phyloP scores from a whole-genome alignment of 106 monocot species.

The Posidonia australis region DNA sequence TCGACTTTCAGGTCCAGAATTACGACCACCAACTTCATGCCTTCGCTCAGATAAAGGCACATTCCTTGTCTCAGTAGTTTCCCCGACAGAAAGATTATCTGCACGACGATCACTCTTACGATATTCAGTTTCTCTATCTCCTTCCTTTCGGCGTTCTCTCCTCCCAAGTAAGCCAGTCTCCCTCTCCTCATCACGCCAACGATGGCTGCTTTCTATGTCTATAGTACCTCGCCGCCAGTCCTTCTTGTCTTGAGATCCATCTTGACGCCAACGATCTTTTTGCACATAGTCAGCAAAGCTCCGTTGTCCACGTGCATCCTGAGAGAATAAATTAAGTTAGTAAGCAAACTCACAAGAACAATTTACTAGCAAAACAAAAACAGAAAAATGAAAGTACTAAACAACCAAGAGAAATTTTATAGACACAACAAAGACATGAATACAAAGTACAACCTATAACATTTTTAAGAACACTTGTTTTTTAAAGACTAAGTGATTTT shows the following conservation, averaged over 20 bases:
- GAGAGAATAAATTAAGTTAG: neutral
- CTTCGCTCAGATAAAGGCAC: slow-evolving; percentile 43
- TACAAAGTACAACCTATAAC: no score
- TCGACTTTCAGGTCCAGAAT: slow-evolving; percentile 38
- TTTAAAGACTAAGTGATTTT: no score
- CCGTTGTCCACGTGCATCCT: slow-evolving; percentile 49
- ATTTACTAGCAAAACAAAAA: neutral
- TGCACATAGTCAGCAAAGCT: slow-evolving; percentile 28
- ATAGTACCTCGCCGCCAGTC: slow-evolving; percentile 60
- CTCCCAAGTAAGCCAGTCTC: slow-evolving; percentile 84
- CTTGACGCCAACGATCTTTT: slow-evolving; percentile 61
- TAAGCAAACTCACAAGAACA: neutral
- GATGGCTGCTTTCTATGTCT: slow-evolving; percentile 56
- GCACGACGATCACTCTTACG: slow-evolving; percentile 63
- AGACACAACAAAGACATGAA: no score
- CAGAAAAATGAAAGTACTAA: neutral
- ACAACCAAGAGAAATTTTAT: neutral
- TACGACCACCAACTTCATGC: slow-evolving; percentile 52
- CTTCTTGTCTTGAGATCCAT: slow-evolving; percentile 65
- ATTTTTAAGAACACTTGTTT: no score
- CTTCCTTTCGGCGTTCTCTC: slow-evolving; percentile 84
- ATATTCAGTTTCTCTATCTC: slow-evolving; percentile 63
- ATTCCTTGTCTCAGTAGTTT: slow-evolving; percentile 41
- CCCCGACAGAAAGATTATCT: slow-evolving; percentile 39
- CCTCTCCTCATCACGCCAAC: slow-evolving; percentile 98